Base-by-base conservation (phyloP, 257 asterid species). In the Lycium barbarum region DNA sequence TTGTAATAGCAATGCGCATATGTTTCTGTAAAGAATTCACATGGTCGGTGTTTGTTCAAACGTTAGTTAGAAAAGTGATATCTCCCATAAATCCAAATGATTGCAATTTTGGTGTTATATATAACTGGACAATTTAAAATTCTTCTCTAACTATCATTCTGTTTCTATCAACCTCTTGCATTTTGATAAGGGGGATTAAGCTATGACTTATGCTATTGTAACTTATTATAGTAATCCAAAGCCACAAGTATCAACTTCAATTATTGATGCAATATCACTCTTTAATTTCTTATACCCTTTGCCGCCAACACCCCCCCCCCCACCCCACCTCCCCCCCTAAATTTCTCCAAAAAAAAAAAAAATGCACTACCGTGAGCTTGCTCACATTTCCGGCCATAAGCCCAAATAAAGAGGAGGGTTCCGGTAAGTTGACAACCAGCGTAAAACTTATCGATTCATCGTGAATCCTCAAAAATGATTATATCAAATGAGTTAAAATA, bases 161-260 rank as follows among this genome's bases (percentile, higher is more conserved):
- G 80, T 73, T 36, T 47, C 80, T 73, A n/a, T 72, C n/a, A 45
- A 45, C n/a, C 59, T 11, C n/a, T 45, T 73, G 80, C 7, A 73
- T 45, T 73, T 71, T 73, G 38, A 45, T 38, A 72, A 20, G 35
- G 38, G 38, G 0, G 7, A 73, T 47, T 47, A 73, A 47, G 59
- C 20, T 73, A 49, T 47, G 59, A 47, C 59, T 47, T 22, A 73
- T 45, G 59, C 40, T 11, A 47, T 47, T 6, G n/a, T 47, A n/a
- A 20, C 81, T 73, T 3, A 73, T 47, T 63, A 63, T 40, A 8
- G 4, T 63, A 26, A 63, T 63, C 71, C 1, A 22, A 63, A 63
- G 3, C 71, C 43, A 63, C 2, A 63, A 26, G 22, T 20, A 11
- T 73, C 81, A 73, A 47, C 43, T 73, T 72, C 80, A 45, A n/a